Conservation (phyloP, 495 filamentous ascomycete species). For the Rostrohypoxylon terebratum region DNA sequence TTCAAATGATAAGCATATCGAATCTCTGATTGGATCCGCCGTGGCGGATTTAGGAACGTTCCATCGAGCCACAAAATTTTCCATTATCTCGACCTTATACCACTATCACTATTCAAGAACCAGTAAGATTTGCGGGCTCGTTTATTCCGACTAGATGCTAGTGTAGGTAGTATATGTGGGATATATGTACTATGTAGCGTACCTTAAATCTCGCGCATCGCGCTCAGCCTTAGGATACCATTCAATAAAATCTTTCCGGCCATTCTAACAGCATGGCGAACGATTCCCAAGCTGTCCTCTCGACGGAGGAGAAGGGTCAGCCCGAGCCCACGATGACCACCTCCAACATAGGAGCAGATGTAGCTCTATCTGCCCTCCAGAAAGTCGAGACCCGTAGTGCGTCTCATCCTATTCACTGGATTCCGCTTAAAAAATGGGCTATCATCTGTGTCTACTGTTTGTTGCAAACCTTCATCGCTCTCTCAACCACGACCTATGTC, state of each 20-base stretch:
- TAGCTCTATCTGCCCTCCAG: conserved; percentile 43
- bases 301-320: conserved; percentile 31
- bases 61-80: conserved; percentile 21
- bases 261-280: conserved; percentile 8
- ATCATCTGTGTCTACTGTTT: conserved; percentile 50
- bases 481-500: conserved; percentile 52
- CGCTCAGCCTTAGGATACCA: conserved; percentile 13
- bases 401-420: conserved; percentile 54
- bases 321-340: background rate
- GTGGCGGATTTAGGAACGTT: conserved; percentile 15
- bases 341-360: conserved; percentile 27
- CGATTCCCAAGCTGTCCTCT: conserved; percentile 3
- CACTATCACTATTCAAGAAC: conserved; percentile 20
- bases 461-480: conserved; percentile 50
- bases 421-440: conserved; percentile 49
- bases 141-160: conserved; percentile 11
- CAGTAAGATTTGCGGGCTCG: conserved; percentile 18
- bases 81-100: conserved; percentile 21
- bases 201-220: conserved; percentile 26
- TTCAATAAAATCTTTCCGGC: conserved; percentile 22
- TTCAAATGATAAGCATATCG: conserved; percentile 30
- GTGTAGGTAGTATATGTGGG: conserved; percentile 10
- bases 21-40: conserved; percentile 23
- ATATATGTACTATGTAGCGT: conserved; percentile 31
- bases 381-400: conserved; percentile 44